Evolutionary conservation across 1,284 basidiomycete species (phyloP).

Genomic region (Pseudozyma pruni): DNA sequence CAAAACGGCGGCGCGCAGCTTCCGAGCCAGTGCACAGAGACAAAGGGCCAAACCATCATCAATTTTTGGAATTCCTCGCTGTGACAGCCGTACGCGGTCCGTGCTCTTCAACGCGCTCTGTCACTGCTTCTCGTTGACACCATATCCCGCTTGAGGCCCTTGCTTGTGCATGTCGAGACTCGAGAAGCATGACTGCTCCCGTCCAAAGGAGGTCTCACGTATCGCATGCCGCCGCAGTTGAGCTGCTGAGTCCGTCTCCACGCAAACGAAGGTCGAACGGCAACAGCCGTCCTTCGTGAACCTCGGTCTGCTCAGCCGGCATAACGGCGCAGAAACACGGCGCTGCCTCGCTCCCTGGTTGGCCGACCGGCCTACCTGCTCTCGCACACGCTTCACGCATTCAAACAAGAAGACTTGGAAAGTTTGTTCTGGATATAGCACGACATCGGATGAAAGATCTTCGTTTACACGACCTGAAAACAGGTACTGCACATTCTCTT

Average conservation of each 20-base stretch:
- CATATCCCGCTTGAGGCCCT: not conserved
- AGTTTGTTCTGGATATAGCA: slow-evolving; percentile 53
- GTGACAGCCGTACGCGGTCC: slow-evolving; percentile 2
- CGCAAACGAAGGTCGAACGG: too few relatives aligned
- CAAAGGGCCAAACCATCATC: slow-evolving; percentile 4
- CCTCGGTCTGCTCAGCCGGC: too few relatives aligned
- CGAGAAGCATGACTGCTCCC: too few relatives aligned
- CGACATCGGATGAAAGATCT: slow-evolving; percentile 41
- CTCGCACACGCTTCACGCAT: slow-evolving; percentile 1
- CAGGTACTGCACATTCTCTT: slow-evolving; percentile 42
- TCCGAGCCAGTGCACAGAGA: slow-evolving; percentile 1
- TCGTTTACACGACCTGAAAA: slow-evolving; percentile 39
- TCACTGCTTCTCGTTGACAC: not conserved
- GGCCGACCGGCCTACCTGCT: too few relatives aligned
- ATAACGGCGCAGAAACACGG: too few relatives aligned
- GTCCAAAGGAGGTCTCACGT: too few relatives aligned
- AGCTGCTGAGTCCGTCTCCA: too few relatives aligned
- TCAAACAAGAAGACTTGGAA: slow-evolving; percentile 13
- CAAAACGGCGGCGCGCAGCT: slow-evolving; percentile 4
- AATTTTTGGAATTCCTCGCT: not conserved
- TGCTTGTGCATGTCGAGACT: too few relatives aligned
- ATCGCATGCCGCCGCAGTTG: too few relatives aligned
- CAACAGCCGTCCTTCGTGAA: too few relatives aligned
- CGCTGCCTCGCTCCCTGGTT: too few relatives aligned
- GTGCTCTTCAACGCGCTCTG: not conserved